These are phyloP conservation scores for Tricholoma matsutake DNA, from an alignment of 768 basidiomycete species.

Conservation along the genomic window DNA sequence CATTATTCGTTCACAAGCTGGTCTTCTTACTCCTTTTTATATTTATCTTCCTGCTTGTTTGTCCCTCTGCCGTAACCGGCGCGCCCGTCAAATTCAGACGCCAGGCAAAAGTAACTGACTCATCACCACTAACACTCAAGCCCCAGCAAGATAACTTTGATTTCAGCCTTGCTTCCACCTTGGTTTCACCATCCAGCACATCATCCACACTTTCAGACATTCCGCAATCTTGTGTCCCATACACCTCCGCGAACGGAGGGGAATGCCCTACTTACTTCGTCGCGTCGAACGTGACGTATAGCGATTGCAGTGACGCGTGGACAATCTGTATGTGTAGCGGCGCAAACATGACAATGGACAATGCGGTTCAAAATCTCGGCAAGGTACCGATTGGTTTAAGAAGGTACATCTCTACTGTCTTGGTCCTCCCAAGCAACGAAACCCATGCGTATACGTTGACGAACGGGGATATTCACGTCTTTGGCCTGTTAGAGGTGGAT, in stretches of 20 bases:
- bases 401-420: constrained; percentile 23
- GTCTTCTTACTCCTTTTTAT: constrained; percentile 12
- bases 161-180: constrained; percentile 16
- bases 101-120: not conserved
- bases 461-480: constrained; percentile 30
- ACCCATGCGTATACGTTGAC: constrained; percentile 29
- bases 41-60: constrained; percentile 1
- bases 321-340: constrained; percentile 27
- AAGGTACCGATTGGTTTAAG: constrained; percentile 30
- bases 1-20: constrained; percentile 10
- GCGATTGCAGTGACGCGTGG: constrained; percentile 24
- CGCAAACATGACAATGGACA: constrained; percentile 25
- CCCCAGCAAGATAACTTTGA: constrained; percentile 17
- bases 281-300: constrained; percentile 25
- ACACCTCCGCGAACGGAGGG: constrained; percentile 6
- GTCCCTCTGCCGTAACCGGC: not conserved
- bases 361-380: constrained; percentile 23
- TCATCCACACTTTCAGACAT: constrained; percentile 8
- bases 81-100: constrained; percentile 12
- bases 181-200: constrained; percentile 12
- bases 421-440: constrained; percentile 16
- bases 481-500: constrained; percentile 23
- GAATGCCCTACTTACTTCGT: constrained; percentile 21
- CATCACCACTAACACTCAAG: constrained; percentile 8
- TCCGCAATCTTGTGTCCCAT: constrained; percentile 16